Evolutionary conservation across 129 eudicot species (phyloP).

Genomic region (Arctium minus): DNA sequence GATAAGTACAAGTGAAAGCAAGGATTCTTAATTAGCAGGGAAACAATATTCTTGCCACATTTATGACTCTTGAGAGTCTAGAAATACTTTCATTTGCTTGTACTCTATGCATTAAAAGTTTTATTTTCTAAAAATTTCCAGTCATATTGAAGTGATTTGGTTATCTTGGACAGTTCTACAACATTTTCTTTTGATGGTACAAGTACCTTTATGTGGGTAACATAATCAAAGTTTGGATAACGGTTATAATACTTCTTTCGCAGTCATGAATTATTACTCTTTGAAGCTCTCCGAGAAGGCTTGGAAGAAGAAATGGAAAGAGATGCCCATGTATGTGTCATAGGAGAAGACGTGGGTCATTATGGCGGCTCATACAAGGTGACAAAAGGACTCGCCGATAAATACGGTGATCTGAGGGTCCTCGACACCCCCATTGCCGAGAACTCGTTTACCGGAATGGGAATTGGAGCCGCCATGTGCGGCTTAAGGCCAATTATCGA

Average conservation of each 20-base stretch:
- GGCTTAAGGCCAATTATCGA: slow-evolving; percentile 87
- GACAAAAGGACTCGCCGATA: slow-evolving; percentile 81
- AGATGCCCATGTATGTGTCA: slow-evolving; percentile 81
- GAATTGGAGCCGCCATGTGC: slow-evolving; percentile 92
- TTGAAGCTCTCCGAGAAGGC: slow-evolving; percentile 98
- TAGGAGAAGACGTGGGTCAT: slow-evolving; percentile 99
- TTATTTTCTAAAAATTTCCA: too few relatives aligned
- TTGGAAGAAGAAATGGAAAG: slow-evolving; percentile 95
- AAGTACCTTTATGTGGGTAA: too few relatives aligned
- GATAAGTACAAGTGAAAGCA: neutral
- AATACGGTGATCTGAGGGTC: slow-evolving; percentile 85
- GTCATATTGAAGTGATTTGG: neutral
- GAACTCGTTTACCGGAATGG: slow-evolving; percentile 95
- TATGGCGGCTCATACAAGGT: slow-evolving; percentile 98
- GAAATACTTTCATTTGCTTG: neutral
- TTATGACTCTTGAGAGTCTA: neutral
- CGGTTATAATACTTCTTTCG: neutral
- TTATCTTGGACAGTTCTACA: neutral
- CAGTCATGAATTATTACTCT: slow-evolving; percentile 95
- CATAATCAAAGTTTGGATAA: neutral
- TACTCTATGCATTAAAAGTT: neutral
- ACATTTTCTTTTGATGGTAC: too few relatives aligned
- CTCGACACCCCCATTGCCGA: slow-evolving; percentile 98
- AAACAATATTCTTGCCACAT: neutral
- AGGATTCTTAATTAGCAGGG: neutral